Conservation (phyloP, 2,329 filamentous ascomycete genomes). For the Cercospora beticola region DNA sequence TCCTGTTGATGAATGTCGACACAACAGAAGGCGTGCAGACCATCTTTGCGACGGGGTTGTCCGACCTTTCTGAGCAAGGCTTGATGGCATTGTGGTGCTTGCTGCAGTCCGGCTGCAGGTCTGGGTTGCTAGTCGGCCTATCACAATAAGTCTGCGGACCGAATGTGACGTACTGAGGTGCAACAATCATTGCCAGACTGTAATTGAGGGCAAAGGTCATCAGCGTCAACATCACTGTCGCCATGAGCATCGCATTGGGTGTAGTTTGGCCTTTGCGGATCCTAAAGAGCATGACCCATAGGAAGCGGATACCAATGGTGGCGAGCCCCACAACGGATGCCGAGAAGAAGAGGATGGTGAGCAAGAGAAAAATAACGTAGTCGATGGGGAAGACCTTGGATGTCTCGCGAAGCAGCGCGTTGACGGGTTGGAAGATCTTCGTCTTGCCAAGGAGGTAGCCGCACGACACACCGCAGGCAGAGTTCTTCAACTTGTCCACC, state of each 20-base stretch:
- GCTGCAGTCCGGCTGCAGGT: slow-evolving; percentile 72
- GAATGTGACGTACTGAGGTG: slow-evolving; percentile 90
- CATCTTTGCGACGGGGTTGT: slow-evolving; percentile 67
- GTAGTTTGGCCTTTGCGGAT: slow-evolving; percentile 86
- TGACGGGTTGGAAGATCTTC: slow-evolving; percentile 92
- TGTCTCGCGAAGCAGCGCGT: slow-evolving; percentile 80
- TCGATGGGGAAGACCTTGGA: slow-evolving; percentile 86
- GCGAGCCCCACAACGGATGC: slow-evolving; percentile 85
- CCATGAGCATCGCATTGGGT: slow-evolving; percentile 86
- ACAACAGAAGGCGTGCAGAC: slow-evolving; percentile 90
- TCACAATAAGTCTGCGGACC: slow-evolving; percentile 94
- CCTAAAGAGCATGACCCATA: slow-evolving; percentile 91
- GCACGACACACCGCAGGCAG: slow-evolving; percentile 83
- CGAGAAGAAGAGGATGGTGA: slow-evolving; percentile 85
- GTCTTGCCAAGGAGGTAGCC: slow-evolving; percentile 87
- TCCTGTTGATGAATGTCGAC: slow-evolving; percentile 88
- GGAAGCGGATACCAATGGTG: slow-evolving; percentile 85
- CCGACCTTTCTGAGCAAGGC: slow-evolving; percentile 75
- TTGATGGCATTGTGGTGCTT: slow-evolving; percentile 69
- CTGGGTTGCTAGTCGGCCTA: slow-evolving; percentile 61
- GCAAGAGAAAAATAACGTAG: slow-evolving; percentile 81
- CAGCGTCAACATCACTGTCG: slow-evolving; percentile 85
- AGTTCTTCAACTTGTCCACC: slow-evolving; percentile 96
- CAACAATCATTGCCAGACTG: slow-evolving; percentile 86
- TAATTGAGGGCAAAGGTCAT: slow-evolving; percentile 93